Base-by-base conservation (phyloP, 2,329 filamentous ascomycete genomes). In the Elsinoe ampelina region DNA sequence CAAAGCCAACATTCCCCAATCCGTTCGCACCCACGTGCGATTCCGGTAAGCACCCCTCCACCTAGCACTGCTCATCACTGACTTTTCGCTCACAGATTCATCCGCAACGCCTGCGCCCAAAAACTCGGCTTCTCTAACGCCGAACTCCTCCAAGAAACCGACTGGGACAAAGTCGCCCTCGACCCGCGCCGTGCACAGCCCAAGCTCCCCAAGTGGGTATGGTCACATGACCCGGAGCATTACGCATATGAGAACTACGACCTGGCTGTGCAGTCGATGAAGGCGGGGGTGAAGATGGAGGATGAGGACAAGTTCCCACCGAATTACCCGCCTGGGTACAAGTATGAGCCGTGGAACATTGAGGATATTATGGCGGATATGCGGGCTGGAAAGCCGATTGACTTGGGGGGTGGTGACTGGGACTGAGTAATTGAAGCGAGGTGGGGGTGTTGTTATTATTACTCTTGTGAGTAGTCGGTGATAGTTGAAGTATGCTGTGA, bases 101-200 rank as follows among this genome's bases (percentile, higher is more conserved):
- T 73, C 58, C 72, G 75, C 52, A 75, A 73, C 50, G 69, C 71
- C 5, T 78, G 75, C 66, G 73, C 73, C 1, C 76, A 77, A 57
- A 76, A 77, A 57, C 70, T 76, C 35, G 71, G 73, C 41, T 75
- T 75, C 66, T 70, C 70, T 60, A 75, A 77, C 63, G 68, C 73
- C 22, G 73, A 75, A 63, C 69, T 75, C 7, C 68, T 76, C 1
- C 73, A 76, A 63, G 71, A 74, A 57, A 76, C 74, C 10, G 72
- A 77, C 62, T 76, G 74, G 74, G 68, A 72, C 57, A 75, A 75
- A 59, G 73, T 76, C 58, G 72, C 74, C 63, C 64, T 74, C 1
- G 71, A 75, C 59, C 73, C 73, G 0, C 68, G 71, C 38, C 66
- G 70, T 6, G 73, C 72, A 12, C 70, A 72, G 15, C 72, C 73